A percentile compares a stretch with the other conserved stretches of the same genome.
phyloP scores from a whole-genome alignment of 2,329 filamentous ascomycete genomes.

The Ilyonectria mors-panacis region DNA sequence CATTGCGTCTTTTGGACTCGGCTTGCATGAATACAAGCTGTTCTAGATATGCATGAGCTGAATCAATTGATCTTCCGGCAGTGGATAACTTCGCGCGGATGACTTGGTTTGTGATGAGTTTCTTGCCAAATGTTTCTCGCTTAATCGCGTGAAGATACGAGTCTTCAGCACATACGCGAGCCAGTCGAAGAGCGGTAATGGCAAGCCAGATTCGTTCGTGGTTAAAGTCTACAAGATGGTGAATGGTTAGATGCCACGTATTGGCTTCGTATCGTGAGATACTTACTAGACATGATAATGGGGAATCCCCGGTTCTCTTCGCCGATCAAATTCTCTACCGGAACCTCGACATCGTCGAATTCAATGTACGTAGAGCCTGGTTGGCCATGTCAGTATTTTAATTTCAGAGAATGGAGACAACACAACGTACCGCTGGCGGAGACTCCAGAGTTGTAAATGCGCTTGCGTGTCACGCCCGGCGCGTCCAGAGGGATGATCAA shows the following conservation, averaged over 20 bases:
- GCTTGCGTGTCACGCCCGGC: constrained; percentile 24
- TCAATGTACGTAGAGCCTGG: constrained; percentile 34
- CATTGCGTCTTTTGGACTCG: background rate
- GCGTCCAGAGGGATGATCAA: constrained; percentile 29
- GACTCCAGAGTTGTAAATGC: constrained; percentile 32
- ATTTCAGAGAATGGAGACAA: background rate
- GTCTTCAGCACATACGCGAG: constrained; percentile 67
- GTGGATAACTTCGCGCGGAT: constrained; percentile 73
- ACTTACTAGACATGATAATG: constrained; percentile 35
- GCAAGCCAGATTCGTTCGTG: constrained; percentile 72
- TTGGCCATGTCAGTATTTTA: background rate
- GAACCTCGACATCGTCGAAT: constrained; percentile 35
- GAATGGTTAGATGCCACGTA: background rate
- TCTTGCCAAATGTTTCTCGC: constrained; percentile 71
- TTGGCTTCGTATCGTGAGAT: too few relatives aligned
- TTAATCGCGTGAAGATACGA: constrained; percentile 65
- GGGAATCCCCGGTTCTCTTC: constrained; percentile 35
- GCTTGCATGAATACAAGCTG: constrained; percentile 29
- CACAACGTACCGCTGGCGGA: constrained; percentile 28
- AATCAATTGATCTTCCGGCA: constrained; percentile 70
- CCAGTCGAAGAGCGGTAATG: constrained; percentile 69
- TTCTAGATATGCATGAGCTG: constrained; percentile 42
- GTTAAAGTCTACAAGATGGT: constrained; percentile 61
- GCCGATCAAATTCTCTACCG: constrained; percentile 29
- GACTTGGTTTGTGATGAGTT: constrained; percentile 70